Evolutionary conservation across 345 rosid species (phyloP).

Genomic region (Eucalyptus cloeziana): DNA sequence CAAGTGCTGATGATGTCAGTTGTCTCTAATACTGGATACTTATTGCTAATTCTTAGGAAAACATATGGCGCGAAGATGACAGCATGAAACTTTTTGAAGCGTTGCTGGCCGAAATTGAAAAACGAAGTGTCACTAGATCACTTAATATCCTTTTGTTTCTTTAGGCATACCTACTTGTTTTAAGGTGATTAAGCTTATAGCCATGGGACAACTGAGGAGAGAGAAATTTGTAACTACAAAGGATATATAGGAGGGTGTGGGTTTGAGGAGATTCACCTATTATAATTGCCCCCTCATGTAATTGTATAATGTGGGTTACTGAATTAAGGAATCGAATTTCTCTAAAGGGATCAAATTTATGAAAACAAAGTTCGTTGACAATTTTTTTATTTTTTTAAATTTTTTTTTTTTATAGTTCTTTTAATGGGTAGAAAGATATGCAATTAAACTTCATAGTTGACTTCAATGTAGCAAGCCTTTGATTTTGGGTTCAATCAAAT

Average conservation of each 20-base stretch:
- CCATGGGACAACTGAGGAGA: not conserved
- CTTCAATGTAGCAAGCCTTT: not conserved
- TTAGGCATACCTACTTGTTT: not conserved
- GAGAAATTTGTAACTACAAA: not conserved
- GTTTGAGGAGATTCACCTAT: not conserved
- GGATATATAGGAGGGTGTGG: not conserved
- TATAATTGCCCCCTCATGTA: not conserved
- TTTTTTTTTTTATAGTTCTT: not conserved
- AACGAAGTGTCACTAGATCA: not conserved
- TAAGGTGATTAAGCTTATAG: not conserved
- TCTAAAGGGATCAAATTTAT: not conserved
- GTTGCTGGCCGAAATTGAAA: accelerated
- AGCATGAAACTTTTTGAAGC: not conserved
- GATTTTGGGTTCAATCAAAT: not conserved
- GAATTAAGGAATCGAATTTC: not conserved
- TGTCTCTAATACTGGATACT: not conserved
- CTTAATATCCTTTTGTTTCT: not conserved
- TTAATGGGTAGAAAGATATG: not conserved
- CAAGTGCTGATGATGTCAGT: not conserved
- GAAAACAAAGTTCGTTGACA: no score
- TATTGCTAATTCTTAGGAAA: not conserved
- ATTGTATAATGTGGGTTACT: not conserved
- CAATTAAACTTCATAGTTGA: accelerated
- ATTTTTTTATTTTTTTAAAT: no score
- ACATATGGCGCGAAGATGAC: accelerated